Conservation (phyloP, 1,284 basidiomycete species). For the Puccinia coronata region DNA sequence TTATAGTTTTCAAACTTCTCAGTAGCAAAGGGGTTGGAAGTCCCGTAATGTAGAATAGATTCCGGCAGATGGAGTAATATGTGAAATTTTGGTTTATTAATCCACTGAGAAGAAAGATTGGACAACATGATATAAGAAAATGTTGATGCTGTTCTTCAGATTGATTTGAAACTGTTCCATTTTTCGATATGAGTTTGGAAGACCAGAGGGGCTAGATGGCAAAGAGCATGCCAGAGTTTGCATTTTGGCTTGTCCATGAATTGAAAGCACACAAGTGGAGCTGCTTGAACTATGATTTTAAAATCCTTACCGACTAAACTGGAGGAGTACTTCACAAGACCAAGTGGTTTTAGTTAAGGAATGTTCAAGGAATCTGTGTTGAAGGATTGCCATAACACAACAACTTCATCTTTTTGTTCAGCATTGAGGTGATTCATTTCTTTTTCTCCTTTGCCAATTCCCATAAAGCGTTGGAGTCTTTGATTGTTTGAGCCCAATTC, state of each 20-base stretch:
- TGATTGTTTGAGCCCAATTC: constrained; percentile 4
- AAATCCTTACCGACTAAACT: constrained; percentile 56
- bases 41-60: constrained; percentile 49
- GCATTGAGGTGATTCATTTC: neutral
- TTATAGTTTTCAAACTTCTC: constrained; percentile 8
- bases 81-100: constrained; percentile 61
- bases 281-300: constrained; percentile 59
- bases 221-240: constrained; percentile 58
- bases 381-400: constrained; percentile 53
- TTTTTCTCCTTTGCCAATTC: neutral
- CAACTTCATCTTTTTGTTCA: constrained; percentile 52
- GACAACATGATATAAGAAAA: constrained; percentile 57
- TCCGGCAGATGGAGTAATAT: constrained; percentile 53
- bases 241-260: constrained; percentile 53
- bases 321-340: constrained; percentile 51
- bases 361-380: constrained; percentile 51
- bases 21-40: constrained; percentile 2
- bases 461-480: neutral
- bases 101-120: constrained; percentile 58
- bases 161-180: constrained; percentile 55
- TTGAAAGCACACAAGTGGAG: constrained; percentile 60
- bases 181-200: constrained; percentile 60
- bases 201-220: constrained; percentile 58
- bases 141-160: constrained; percentile 54
- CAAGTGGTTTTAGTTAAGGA: constrained; percentile 54